phyloP scores from a whole-genome alignment of 2,329 filamentous ascomycete species.

The Penicillium sp. region DNA sequence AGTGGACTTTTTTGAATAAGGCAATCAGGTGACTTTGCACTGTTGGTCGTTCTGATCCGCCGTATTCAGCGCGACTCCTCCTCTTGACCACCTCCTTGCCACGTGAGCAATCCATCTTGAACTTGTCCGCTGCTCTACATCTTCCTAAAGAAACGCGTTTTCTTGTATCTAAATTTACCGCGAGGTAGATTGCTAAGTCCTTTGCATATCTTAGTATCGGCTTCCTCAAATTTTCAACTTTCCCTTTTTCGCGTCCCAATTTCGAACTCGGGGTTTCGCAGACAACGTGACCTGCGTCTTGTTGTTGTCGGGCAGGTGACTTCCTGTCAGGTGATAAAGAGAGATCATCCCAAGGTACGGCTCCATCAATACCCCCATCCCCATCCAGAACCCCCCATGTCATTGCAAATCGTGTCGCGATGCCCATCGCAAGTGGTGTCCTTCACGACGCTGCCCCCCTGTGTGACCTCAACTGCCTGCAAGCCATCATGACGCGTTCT shows the following conservation, averaged over 20 bases:
- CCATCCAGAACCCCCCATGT: slow-evolving; percentile 15
- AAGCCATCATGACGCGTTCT: slow-evolving; percentile 24
- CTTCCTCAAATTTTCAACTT: slow-evolving; percentile 8
- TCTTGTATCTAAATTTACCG: slow-evolving; percentile 25
- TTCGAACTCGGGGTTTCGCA: slow-evolving; percentile 23
- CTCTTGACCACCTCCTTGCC: slow-evolving; percentile 24
- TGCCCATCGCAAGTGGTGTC: slow-evolving; percentile 6
- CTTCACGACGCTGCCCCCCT: slow-evolving; percentile 15
- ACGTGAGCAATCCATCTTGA: slow-evolving; percentile 36
- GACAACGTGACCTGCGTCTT: slow-evolving; percentile 26
- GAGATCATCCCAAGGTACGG: slow-evolving; percentile 32
- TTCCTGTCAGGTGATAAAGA: slow-evolving; percentile 40
- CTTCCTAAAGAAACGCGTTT: slow-evolving; percentile 24
- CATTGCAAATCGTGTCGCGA: slow-evolving; percentile 13
- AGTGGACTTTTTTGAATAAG: slow-evolving; percentile 2
- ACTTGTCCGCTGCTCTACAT: slow-evolving; percentile 26
- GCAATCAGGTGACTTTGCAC: slow-evolving; percentile 30
- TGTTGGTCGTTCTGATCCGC: slow-evolving; percentile 16
- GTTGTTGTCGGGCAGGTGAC: slow-evolving; percentile 38
- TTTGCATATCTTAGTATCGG: slow-evolving; percentile 9
- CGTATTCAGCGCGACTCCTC: slow-evolving; percentile 19
- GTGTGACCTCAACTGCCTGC: slow-evolving; percentile 22
- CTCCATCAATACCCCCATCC: slow-evolving; percentile 15
- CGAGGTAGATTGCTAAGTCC: slow-evolving; percentile 15
- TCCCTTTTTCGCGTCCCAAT: slow-evolving; percentile 18